Base-by-base conservation (phyloP, 148 eudicot species). In the Rhododendron vialii region DNA sequence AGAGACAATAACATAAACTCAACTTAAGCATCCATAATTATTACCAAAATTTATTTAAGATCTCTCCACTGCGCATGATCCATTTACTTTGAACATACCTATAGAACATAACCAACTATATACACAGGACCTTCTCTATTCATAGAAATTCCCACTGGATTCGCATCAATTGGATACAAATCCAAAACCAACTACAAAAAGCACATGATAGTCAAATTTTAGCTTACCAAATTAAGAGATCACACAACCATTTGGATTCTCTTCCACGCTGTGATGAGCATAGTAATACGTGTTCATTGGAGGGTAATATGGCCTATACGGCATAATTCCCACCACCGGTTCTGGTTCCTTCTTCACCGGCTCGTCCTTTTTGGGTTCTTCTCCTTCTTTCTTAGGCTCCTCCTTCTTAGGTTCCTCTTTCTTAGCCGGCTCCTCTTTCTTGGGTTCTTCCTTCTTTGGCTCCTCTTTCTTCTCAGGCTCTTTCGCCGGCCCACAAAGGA, bases 171-270 rank as follows among this genome's bases (percentile, higher is more conserved):
- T 71, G 65, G 47, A 84, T 82, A 48, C 65, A 24, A 86, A 83
- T 15, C 57, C 47, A 53, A 83, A 57, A 51, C 86, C 85, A n/a
- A 82, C 50, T 9, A 55, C 24, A 79, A 80, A 38, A 80, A n/a
- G 51, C 20, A 33, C 55, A 22, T 24, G 74, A 78, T 43, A 43
- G 15, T 30, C 22, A 71, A 71, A 30, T 1, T 80, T 30, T 73
- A 17, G 28, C 81, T 88, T 45, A 81, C 87, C 78, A 59, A 75
- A 20, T 90, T 88, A 94, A 57, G 90, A 91, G 35, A 95, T 92
- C n/a, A 88, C 83, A 82, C 98, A 95, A 77, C 96, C 94, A 83
- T 92, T 95, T 0, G 98, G 98, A 82, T 95, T 93, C 87, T 95
- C 98, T 87, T 95, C 98, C 83, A 93, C 88, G 90, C 98, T 92